phyloP scores from a whole-genome alignment of 176 grass and related monocot species.

The Juncus effusus region DNA sequence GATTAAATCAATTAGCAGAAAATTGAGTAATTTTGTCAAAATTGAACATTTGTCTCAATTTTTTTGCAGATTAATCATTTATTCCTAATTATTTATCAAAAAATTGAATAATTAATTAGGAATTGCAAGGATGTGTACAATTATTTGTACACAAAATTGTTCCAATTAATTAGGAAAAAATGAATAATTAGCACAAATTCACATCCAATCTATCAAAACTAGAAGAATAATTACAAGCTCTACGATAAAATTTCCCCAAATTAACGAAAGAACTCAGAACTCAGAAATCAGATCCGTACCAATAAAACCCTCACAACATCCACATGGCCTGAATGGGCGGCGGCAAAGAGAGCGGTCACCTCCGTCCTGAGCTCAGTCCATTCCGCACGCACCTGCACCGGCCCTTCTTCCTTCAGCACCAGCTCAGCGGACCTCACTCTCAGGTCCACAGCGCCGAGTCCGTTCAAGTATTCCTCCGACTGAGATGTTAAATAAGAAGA shows the following conservation, averaged over 20 bases:
- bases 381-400: slow-evolving; percentile 11
- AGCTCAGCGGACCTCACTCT: slow-evolving; percentile 10
- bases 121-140: too few species aligned
- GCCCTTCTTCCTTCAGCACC: slow-evolving; percentile 21
- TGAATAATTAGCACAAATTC: too few species aligned
- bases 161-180: neutral
- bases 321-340: slow-evolving; percentile 8
- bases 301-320: slow-evolving; percentile 8
- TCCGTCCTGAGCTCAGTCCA: slow-evolving; percentile 16
- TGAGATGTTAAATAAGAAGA: neutral
- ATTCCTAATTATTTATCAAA: too few species aligned
- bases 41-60: too few species aligned
- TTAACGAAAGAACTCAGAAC: slow-evolving; percentile 6
- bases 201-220: neutral
- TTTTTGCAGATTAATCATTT: too few species aligned
- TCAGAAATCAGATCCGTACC: slow-evolving; percentile 17
- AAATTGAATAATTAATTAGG: too few species aligned
- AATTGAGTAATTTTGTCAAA: too few species aligned
- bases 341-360: slow-evolving; percentile 16
- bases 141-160: too few species aligned
- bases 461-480: slow-evolving; percentile 11
- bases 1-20: too few species aligned
- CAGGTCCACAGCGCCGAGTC: slow-evolving; percentile 13
- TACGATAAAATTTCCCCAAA: neutral
- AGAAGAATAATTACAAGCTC: neutral